Base-by-base conservation (phyloP, 331 rosid species). In the Quercus phellos region DNA sequence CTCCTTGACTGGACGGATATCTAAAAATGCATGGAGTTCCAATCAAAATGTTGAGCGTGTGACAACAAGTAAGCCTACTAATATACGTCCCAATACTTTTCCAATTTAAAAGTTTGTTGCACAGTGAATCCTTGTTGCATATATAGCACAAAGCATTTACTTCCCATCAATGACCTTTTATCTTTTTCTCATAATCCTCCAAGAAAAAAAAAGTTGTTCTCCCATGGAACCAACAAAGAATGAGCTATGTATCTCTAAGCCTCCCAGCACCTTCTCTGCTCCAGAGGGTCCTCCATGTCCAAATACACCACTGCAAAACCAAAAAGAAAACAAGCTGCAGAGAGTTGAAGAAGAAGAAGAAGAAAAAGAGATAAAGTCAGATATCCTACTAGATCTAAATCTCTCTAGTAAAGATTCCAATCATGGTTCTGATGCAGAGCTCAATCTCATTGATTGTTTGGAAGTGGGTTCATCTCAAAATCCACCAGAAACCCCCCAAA, bases 221-320 rank as follows among this genome's bases (percentile, higher is more conserved):
- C n/a, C 78, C 30, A 92, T 92, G 97, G 92, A 86, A 85, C 70
- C 78, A 34, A 64, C 54, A 17, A 80, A 60, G 55, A 70, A 29
- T 5, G 84, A 79, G 54, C 29, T 64, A 18, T 22, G 46, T 70
- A 68, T 16, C 4, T 72, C 68, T 68, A 70, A 74, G 21, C 79
- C 73, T n/a, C 21, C 54, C 8, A 67, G 54, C 82, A 58, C 55
- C 80, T 10, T 78, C 78, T 75, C 72, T 55, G 32, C 16, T 12
- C 75, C 55, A 76, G 92, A 89, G 69, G 75, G 82, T 70, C 87
- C 88, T 24, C 87, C 82, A 70, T 75, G 84, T 78, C 92, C 92
- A 66, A 78, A 83, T 16, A 87, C 92, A 24, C 88, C 93, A 51
- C 70, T 82, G 73, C 90, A 86, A 68, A 82, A 81, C 69, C 81